Conservation (phyloP, 2,329 filamentous ascomycete genomes). For the Fusarium sp. region DNA sequence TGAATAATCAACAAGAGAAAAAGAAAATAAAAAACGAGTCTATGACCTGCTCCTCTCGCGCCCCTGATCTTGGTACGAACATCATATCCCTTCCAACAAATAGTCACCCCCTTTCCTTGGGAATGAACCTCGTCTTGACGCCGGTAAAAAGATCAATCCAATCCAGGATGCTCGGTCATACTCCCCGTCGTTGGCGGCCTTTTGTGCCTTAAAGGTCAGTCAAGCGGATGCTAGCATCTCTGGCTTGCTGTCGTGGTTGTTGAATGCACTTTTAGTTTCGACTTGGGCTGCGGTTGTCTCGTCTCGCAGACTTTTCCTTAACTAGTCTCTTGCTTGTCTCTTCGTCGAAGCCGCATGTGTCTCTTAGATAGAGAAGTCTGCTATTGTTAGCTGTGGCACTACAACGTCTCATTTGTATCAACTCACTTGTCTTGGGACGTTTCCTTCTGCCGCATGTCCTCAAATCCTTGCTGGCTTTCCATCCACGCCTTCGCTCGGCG, state of each 20-base stretch:
- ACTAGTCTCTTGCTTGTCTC: conserved; percentile 59
- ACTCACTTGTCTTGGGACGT: conserved; percentile 80
- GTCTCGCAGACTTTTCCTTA: conserved; percentile 50
- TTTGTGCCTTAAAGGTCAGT: not conserved
- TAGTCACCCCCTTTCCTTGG: not conserved
- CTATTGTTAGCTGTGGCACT: conserved; percentile 34
- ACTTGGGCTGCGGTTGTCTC: conserved; percentile 41
- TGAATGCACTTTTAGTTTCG: conserved; percentile 27
- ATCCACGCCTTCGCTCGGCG: conserved; percentile 73
- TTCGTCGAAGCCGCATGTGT: conserved; percentile 62
- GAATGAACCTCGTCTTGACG: conserved; percentile 23
- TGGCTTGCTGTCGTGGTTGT: not conserved
- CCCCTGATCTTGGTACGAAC: conserved; percentile 14
- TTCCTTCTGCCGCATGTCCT: conserved; percentile 72
- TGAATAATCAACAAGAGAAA: conserved; percentile 32
- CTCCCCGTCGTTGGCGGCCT: not conserved
- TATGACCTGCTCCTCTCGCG: conserved; percentile 26
- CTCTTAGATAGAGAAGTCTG: conserved; percentile 61
- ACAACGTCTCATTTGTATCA: not conserved
- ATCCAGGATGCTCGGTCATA: conserved; percentile 19
- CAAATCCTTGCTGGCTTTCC: conserved; percentile 76
- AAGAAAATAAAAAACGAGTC: conserved; percentile 19
- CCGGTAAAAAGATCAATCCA: conserved; percentile 32
- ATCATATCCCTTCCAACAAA: conserved; percentile 24
- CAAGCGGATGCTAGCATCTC: not conserved